These are phyloP conservation scores for Typha latifolia DNA, from an alignment of 176 grass and related monocot species.

Conservation along the genomic window DNA sequence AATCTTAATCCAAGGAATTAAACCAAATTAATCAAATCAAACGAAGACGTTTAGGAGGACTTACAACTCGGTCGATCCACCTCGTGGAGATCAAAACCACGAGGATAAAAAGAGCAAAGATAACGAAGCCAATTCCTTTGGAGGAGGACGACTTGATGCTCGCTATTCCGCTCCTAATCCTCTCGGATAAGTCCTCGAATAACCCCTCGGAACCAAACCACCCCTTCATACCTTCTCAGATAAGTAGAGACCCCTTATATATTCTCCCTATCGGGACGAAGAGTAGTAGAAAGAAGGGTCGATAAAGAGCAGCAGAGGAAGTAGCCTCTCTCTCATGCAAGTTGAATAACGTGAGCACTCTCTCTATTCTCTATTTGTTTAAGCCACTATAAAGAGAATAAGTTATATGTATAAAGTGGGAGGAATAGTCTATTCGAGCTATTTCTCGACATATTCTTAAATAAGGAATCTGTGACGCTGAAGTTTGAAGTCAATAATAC, in stretches of 20 bases:
- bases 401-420: too few species aligned
- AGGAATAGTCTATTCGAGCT: too few species aligned
- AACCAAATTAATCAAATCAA: neutral
- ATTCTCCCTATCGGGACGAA: too few species aligned
- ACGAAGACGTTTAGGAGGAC: neutral
- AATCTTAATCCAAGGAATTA: neutral
- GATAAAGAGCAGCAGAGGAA: too few species aligned
- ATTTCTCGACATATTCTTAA: too few species aligned
- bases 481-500: too few species aligned
- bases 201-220: constrained; percentile 5
- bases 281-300: too few species aligned
- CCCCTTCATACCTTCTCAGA: neutral
- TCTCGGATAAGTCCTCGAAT: neutral
- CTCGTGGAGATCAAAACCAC: constrained; percentile 8
- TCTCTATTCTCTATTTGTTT: too few species aligned
- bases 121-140: constrained; percentile 20
- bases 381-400: too few species aligned
- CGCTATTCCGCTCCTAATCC: neutral
- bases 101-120: constrained; percentile 10
- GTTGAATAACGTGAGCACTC: too few species aligned
- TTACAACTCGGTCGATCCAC: constrained; percentile 14
- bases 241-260: neutral
- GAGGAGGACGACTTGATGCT: constrained; percentile 11
- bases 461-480: too few species aligned
- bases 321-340: too few species aligned